These are phyloP conservation scores for Penicillium occitanis DNA, from an alignment of 2,329 filamentous ascomycete genomes.

Conservation along the genomic window DNA sequence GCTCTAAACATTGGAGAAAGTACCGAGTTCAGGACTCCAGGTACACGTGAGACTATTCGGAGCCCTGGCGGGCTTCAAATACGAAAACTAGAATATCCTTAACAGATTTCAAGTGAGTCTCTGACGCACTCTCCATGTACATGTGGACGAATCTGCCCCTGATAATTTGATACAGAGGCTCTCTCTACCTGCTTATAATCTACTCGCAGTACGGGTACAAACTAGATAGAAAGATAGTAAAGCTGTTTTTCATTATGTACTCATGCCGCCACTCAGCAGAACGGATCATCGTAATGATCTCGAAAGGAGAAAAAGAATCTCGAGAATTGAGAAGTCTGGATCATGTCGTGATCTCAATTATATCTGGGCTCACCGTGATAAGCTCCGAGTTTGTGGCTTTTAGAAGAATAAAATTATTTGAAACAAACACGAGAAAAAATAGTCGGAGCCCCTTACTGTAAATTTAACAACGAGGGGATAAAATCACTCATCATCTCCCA, in stretches of 20 bases:
- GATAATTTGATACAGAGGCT: background rate
- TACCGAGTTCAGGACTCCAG: background rate
- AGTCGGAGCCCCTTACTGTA: too few species aligned
- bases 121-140: background rate
- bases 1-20: background rate
- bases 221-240: background rate
- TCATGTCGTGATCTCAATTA: background rate
- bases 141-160: background rate
- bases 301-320: too few species aligned
- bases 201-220: background rate
- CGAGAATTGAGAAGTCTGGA: background rate
- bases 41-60: background rate
- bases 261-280: background rate
- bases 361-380: background rate
- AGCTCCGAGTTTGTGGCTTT: too few species aligned
- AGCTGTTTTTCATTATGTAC: background rate
- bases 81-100: background rate
- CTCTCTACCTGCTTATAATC: background rate
- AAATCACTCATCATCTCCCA: too few species aligned
- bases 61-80: background rate
- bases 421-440: too few species aligned
- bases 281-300: background rate
- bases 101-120: background rate
- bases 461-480: too few species aligned
- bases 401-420: too few species aligned